Evolutionary conservation across 495 filamentous ascomycete genomes (phyloP), one percentile per base, ranked within the genome.

Genomic region (Evansstolkia leycettana): DNA sequence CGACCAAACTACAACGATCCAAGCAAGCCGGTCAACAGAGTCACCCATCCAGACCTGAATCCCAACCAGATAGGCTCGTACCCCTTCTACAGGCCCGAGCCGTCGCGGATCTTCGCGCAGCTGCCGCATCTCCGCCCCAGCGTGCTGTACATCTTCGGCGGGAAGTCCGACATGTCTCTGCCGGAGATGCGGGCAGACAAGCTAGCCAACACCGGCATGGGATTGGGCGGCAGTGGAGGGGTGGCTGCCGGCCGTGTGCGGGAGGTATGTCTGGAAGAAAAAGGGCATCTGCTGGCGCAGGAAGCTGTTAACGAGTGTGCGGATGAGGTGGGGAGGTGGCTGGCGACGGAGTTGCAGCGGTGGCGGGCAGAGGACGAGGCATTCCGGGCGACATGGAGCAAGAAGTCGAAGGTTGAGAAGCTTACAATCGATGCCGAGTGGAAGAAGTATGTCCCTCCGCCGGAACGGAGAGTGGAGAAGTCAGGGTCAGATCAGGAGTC

Each of bases 231-330:
- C 1, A 72, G 65, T 34, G 69, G 67, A 3, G 69, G 69, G 11
- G 62, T 54, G 5, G 46, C 49, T 2, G 65, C 67, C n/a, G 81
- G 84, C 0, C 61, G 77, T n/a, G 87, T 94, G 0, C 63, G 70
- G 31, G 58, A 79, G 35, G 75, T 82, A 2, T 62, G 73, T 11
- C 50, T 95, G 2, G 60, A 78, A 31, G 73, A 69, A 0, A 65
- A 65, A 10, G 85, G 90, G 1, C 90, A 98, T 59, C 55, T 95
- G 20, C 70, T 95, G 31, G 82, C 90, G 1, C 81, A 92, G 68
- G 85, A 93, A 52, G 69, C 71, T 32, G 78, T 79, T 9, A 59
- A 47, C n/a, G 61, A 71, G 40, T 79, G 73, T 31, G 83, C 81
- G 5, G 64, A 73, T 33, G 64, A 73, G 27, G 72, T 72, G 3